Base-by-base conservation (phyloP, 345 rosid genomes). In the Rhodamnia argentea region DNA sequence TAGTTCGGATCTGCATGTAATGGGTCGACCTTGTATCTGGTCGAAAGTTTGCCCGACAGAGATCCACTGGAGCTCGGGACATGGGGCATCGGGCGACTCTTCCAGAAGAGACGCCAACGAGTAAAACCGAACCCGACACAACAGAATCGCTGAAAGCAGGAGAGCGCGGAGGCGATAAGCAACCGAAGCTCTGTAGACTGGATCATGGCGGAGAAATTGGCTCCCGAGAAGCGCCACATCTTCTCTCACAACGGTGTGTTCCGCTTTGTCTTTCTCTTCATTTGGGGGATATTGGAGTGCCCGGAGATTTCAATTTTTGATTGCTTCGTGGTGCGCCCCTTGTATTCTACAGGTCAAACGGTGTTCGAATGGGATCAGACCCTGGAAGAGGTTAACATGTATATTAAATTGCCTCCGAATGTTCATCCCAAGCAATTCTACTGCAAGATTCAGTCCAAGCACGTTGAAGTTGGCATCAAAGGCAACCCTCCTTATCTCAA, bases 321-420 rank as follows among this genome's bases (percentile, higher is more conserved):
- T 83, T 56, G 52, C 13, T 78, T 14, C 62, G 37, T 12, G 86
- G 55, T 26, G 24, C 42, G 50, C 44, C 0, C 75, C 2, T 64
- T 64, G 76, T 5, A 4, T 64, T 64, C 83, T 84, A 83, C 85
- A 95, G 99, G 92, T 55, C 92, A 94, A 86, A 93, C 92, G 87
- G 98, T 95, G 40, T 96, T 95, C 86, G 98, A 97, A 84, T 96
- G 99, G 99, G 98, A 97, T 91, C 98, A 96, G 92, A 95, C 95
- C 88, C 89, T 96, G 52, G 98, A 96, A 5, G 99, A 96, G 90
- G 95, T 95, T 47, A 96, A 95, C 64, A 85, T 97, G 82, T 97
- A 97, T 89, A 93, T 96, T 75, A 92, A 82, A 47, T 86, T 94
- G 64, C 98, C 99, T 1, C 94, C 95, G 5, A 95, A 94, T 85